phyloP scores from a whole-genome alignment of 2,329 filamentous ascomycete species.

The Aspergillaceae sp. region DNA sequence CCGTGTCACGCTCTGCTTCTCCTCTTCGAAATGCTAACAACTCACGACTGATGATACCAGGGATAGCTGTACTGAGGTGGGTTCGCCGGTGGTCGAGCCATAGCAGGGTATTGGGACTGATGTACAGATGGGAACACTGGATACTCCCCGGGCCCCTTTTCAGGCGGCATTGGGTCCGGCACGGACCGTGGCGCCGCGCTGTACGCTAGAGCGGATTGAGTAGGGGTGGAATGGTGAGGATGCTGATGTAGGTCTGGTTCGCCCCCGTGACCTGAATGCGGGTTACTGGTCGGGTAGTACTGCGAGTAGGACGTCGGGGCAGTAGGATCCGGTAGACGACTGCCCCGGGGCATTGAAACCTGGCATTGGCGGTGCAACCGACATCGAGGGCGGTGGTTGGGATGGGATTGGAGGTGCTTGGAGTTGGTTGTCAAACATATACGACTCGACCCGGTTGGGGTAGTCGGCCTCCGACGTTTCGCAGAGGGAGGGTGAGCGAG shows the following conservation, averaged over 20 bases:
- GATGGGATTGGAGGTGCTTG: slow-evolving; percentile 6
- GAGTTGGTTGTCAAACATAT: slow-evolving; percentile 8
- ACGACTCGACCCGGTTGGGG: slow-evolving; percentile 16
- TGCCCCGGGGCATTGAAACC: slow-evolving; percentile 10
- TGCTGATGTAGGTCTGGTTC: slow-evolving; percentile 2
- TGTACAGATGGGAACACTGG: slow-evolving; percentile 7
- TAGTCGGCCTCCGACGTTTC: slow-evolving; percentile 22
- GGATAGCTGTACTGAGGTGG: slow-evolving; percentile 10
- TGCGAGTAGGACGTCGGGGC: slow-evolving; percentile 13
- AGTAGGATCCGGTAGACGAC: slow-evolving; percentile 10
- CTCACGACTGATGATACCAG: slow-evolving; percentile 11
- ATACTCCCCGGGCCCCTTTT: slow-evolving; percentile 10
- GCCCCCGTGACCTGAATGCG: slow-evolving; percentile 9
- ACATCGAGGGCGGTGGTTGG: slow-evolving; percentile 4
- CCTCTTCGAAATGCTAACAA: not conserved
- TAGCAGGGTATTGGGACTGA: slow-evolving; percentile 7
- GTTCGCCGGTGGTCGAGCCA: slow-evolving; percentile 6
- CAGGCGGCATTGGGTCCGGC: slow-evolving; percentile 10
- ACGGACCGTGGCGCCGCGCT: slow-evolving; percentile 12
- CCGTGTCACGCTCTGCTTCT: not conserved
- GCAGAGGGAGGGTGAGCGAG: slow-evolving; percentile 19
- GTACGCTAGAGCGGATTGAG: slow-evolving; percentile 9
- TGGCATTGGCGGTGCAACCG: slow-evolving; percentile 9
- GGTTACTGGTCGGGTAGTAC: slow-evolving; percentile 7
- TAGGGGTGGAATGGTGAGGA: not conserved